Base-by-base conservation (phyloP, 148 eudicot genomes). In the Mesembryanthemum crystallinum region DNA sequence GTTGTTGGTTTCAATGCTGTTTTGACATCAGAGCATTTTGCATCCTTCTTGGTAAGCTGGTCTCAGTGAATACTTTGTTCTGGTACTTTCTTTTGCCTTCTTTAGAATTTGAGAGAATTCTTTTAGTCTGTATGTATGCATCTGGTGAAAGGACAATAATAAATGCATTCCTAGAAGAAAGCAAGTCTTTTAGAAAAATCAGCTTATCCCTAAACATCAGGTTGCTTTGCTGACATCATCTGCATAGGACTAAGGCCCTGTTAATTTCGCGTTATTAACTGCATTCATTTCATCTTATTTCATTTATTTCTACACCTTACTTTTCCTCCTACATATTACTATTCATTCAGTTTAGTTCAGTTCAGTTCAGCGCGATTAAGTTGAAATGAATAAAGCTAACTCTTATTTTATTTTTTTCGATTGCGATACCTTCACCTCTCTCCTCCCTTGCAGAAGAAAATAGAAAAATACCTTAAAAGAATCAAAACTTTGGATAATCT, bases 1-100 rank as follows among this genome's bases (percentile, higher is more conserved):
- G 98, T 95, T 84, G 98, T 95, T 72, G 98, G 98, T 75, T 95
- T 95, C 79, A 95, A 95, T 83, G 98, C 98, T 21, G 91, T 95
- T 67, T 77, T 95, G 92, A 95, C 98, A 69, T 95, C 98, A 10
- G 98, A 95, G 75, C 98, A 95, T 87, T 94, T 94, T 87, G 98
- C 91, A 49, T 94, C 98, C 72, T 94, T 91, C 80, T n/a, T 95
- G 91, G 98, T 95, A 78, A 95, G 92, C 49, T 73, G 37, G 49
- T 33, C 14, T 70, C 15, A 54, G 25, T 12, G 58, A 61, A 49
- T 60, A 18, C 3, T 62, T 13, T 49, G 49, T 61, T 18, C 21
- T 69, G 55, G 12, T 35, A 7, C 17, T 7, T 59, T 25, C 13
- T 52, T 67, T 3, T 74, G 61, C 63, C 25, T 7, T 55, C 69